Percentiles rank a stretch among this genome's conserved stretches.
Conservation (phyloP, 352 stramenopile species). For the Globisporangium rhizosaccharum region DNA sequence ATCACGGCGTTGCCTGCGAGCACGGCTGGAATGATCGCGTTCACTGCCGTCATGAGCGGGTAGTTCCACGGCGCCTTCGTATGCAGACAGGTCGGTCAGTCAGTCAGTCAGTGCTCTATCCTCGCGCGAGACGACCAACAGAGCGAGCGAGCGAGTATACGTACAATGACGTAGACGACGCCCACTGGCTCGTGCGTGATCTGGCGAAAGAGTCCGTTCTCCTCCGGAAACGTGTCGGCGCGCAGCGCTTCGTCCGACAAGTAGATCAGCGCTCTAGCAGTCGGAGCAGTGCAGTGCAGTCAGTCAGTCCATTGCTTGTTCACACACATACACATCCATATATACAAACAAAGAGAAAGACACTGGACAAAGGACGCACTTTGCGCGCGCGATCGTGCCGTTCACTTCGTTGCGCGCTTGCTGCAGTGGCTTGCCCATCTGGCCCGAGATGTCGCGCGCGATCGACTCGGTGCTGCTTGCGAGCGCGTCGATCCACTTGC, state of each 20-base stretch:
- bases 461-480: constrained; percentile 53
- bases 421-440: constrained; percentile 82
- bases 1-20: constrained; percentile 76
- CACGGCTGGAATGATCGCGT: constrained; percentile 80
- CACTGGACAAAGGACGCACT: constrained; percentile 21
- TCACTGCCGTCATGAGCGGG: constrained; percentile 82
- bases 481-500: constrained; percentile 60
- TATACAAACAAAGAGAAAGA: neutral
- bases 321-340: neutral
- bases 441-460: constrained; percentile 66
- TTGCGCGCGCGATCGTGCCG: constrained; percentile 57
- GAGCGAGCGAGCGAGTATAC: no score
- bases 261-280: constrained; percentile 51
- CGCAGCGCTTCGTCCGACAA: constrained; percentile 60
- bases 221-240: constrained; percentile 53
- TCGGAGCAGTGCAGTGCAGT: no score
- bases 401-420: constrained; percentile 74
- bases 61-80: constrained; percentile 79
- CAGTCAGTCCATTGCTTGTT: neutral
- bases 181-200: constrained; percentile 82
- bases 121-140: neutral
- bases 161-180: constrained; percentile 79
- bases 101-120: neutral
- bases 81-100: neutral
- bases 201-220: constrained; percentile 65